Percentiles rank a stretch among this genome's conserved stretches.
Conservation (phyloP, 768 basidiomycete species). For the Punctularia strigosozonata region DNA sequence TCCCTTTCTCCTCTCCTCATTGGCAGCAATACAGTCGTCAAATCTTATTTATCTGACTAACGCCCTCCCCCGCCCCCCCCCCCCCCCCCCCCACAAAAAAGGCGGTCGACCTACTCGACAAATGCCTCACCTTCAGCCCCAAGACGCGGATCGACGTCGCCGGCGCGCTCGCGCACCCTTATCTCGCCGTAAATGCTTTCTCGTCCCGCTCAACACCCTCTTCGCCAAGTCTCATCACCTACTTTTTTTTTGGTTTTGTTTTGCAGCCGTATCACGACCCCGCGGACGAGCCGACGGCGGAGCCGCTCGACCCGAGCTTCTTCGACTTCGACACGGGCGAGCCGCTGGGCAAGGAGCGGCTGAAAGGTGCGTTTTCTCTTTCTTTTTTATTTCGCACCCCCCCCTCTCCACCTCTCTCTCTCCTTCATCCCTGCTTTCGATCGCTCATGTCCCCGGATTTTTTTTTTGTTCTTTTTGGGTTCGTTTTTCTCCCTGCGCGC, state of each 20-base stretch:
- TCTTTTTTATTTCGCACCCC: background rate
- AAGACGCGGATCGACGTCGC: constrained; percentile 81
- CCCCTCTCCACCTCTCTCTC: background rate
- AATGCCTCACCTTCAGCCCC: constrained; percentile 77
- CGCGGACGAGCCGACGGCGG: constrained; percentile 78
- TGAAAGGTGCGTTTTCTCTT: constrained; percentile 41
- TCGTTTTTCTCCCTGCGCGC: constrained; percentile 1
- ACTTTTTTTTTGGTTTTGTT: background rate
- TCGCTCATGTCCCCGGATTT: background rate
- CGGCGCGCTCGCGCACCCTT: constrained; percentile 82
- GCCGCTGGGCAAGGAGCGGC: constrained; percentile 48
- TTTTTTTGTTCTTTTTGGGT: background rate
- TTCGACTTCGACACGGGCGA: constrained; percentile 76
- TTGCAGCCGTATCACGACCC: constrained; percentile 77
- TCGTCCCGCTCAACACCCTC: too few species aligned
- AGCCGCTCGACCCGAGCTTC: constrained; percentile 62
- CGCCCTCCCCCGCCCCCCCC: background rate
- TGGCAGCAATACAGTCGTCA: background rate
- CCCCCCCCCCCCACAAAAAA: constrained; percentile 11
- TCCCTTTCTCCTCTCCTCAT: background rate
- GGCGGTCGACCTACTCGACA: constrained; percentile 71
- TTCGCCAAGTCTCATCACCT: background rate
- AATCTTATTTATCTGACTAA: background rate
- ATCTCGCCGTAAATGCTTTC: constrained; percentile 54
- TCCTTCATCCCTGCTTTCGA: background rate